Evolutionary conservation across 805 yeast genomes (phyloP).

Genomic region (Komagataella ulmi): DNA sequence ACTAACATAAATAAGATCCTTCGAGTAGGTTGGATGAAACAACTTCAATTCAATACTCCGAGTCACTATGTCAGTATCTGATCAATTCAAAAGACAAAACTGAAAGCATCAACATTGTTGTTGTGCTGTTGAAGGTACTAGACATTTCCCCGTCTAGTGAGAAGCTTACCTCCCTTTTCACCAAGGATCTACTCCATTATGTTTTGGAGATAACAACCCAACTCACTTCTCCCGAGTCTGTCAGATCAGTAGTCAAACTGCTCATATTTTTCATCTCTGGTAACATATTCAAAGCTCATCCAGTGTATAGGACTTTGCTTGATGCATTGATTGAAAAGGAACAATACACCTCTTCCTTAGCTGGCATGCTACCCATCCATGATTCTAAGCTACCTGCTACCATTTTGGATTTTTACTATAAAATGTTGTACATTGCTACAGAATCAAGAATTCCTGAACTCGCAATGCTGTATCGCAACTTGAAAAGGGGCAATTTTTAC

Average conservation of each 20-base stretch:
- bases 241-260: neutral
- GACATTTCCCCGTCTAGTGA: conserved; percentile 29
- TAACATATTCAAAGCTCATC: neutral
- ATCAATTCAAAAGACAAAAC: conserved; percentile 28
- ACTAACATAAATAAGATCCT: neutral
- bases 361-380: neutral
- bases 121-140: conserved; percentile 37
- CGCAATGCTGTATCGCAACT: neutral
- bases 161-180: conserved; percentile 21
- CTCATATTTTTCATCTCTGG: neutral
- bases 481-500: neutral
- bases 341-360: neutral
- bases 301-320: neutral
- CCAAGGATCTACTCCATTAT: conserved; percentile 24
- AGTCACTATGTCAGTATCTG: conserved; percentile 23
- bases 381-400: neutral
- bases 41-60: conserved; percentile 9
- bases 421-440: neutral
- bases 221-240: neutral
- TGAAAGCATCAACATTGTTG: conserved; percentile 38
- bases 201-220: conserved; percentile 23
- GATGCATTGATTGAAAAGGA: neutral
- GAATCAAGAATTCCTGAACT: neutral
- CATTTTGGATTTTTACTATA: neutral
- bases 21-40: conserved; percentile 9